phyloP scores from a whole-genome alignment of 495 filamentous ascomycete species.

The Annulohypoxylon nitens region DNA sequence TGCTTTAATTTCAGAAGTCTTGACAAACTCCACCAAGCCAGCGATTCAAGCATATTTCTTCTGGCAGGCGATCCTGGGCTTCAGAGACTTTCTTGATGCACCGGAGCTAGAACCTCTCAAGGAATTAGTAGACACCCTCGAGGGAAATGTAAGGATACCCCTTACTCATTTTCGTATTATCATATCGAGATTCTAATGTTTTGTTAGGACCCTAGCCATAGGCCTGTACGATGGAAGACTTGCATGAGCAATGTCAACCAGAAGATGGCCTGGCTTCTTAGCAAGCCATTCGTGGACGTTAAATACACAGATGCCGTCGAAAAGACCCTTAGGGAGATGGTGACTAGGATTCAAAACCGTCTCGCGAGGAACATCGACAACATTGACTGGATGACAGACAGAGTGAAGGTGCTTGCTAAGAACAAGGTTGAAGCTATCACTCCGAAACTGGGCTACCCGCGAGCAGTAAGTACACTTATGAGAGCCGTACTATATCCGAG shows the following conservation, averaged over 20 bases:
- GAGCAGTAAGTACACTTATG: conserved; percentile 19
- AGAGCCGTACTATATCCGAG: background rate
- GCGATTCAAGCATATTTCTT: conserved; percentile 26
- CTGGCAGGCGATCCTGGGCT: conserved; percentile 21
- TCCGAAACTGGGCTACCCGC: conserved; percentile 31
- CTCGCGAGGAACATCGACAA: conserved; percentile 33
- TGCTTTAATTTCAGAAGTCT: conserved; percentile 14
- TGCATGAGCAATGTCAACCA: conserved; percentile 58
- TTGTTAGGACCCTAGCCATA: conserved; percentile 62
- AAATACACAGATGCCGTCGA: conserved; percentile 32
- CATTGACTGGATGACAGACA: conserved; percentile 40
- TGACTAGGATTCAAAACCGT: conserved; percentile 25
- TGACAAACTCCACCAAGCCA: conserved; percentile 16
- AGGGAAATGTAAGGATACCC: conserved; percentile 45
- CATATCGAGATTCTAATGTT: conserved; percentile 8
- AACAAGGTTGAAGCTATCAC: conserved; percentile 36
- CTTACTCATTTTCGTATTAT: background rate
- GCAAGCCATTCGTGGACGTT: conserved; percentile 34
- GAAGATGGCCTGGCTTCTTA: conserved; percentile 31
- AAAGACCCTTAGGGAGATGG: conserved; percentile 30
- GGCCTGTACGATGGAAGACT: conserved; percentile 73
- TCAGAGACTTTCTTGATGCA: conserved; percentile 63
- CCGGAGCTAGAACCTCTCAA: conserved; percentile 68
- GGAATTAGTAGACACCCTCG: conserved; percentile 59
- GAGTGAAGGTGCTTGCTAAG: conserved; percentile 32